These are phyloP conservation scores for Fistulina hepatica DNA, from an alignment of 1,284 basidiomycete genomes.

Conservation along the genomic window DNA sequence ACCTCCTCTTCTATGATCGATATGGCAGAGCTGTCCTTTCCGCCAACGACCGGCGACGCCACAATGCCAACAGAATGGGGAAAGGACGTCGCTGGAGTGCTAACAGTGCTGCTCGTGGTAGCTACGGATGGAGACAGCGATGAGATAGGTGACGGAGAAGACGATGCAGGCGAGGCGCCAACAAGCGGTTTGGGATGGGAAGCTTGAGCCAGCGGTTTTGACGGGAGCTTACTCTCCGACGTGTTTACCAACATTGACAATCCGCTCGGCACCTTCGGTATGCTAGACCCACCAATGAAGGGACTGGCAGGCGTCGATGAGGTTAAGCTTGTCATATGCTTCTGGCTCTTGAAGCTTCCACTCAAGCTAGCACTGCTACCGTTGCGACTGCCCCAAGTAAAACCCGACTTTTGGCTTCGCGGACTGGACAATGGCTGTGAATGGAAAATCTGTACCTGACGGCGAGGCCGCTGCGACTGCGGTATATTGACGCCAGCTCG, in stretches of 20 bases:
- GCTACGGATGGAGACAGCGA: conserved; percentile 30
- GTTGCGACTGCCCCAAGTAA: conserved; percentile 16
- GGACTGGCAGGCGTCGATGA: not conserved
- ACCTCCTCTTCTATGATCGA: conserved; percentile 5
- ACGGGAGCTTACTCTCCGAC: conserved; percentile 12
- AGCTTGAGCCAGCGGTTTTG: conserved; percentile 5
- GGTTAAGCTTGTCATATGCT: conserved; percentile 7
- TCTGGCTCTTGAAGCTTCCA: conserved; percentile 29
- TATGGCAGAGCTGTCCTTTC: conserved; percentile 4
- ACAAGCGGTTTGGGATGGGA: conserved; percentile 16
- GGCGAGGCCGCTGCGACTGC: conserved; percentile 36
- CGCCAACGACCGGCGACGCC: conserved; percentile 26
- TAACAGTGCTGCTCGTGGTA: conserved; percentile 34
- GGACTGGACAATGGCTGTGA: conserved; percentile 63
- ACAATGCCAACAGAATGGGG: conserved; percentile 34
- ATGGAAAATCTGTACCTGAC: conserved; percentile 67
- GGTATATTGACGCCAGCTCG: conserved; percentile 52
- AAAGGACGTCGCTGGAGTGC: conserved; percentile 48
- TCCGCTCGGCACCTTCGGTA: conserved; percentile 30
- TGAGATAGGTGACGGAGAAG: conserved; percentile 40
- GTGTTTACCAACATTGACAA: conserved; percentile 26
- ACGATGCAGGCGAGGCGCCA: conserved; percentile 39
- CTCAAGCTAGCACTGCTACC: conserved; percentile 24
- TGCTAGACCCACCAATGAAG: conserved; percentile 24
- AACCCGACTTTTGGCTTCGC: conserved; percentile 24